Percentiles rank a stretch among this genome's conserved stretches.
phyloP scores from a whole-genome alignment of 2,329 filamentous ascomycete genomes.

The Penicillium expansum region DNA sequence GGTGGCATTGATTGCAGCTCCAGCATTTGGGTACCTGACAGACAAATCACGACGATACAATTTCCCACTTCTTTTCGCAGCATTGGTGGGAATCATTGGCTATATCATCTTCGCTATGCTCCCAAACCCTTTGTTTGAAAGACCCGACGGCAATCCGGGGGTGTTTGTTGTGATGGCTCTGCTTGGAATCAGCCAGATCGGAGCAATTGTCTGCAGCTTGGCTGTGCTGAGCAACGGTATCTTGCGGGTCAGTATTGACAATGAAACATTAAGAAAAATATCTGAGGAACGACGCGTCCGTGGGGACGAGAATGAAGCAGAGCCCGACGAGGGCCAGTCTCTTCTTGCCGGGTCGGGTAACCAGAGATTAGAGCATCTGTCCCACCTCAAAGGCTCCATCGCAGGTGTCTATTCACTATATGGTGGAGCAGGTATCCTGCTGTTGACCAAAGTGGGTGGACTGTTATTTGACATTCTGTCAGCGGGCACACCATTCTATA shows the following conservation, averaged over 20 bases:
- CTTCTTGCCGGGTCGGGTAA: slow-evolving; percentile 26
- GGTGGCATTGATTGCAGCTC: slow-evolving; percentile 78
- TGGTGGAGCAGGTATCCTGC: slow-evolving; percentile 82
- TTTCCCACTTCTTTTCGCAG: slow-evolving; percentile 69
- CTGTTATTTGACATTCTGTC: slow-evolving; percentile 75
- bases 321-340: slow-evolving; percentile 30
- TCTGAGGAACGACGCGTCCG: slow-evolving; percentile 11
- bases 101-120: slow-evolving; percentile 76
- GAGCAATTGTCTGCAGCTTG: slow-evolving; percentile 93
- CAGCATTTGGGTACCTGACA: slow-evolving; percentile 82
- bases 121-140: slow-evolving; percentile 70
- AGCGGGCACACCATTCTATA: slow-evolving; percentile 80
- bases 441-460: slow-evolving; percentile 89
- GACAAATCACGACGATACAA: slow-evolving; percentile 66
- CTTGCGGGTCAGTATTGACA: slow-evolving; percentile 45
- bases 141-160: slow-evolving; percentile 63
- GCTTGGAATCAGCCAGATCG: slow-evolving; percentile 90
- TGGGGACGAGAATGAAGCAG: slow-evolving; percentile 8
- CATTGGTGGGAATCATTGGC: slow-evolving; percentile 71
- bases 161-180: slow-evolving; percentile 76
- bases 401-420: slow-evolving; percentile 91
- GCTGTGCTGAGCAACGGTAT: slow-evolving; percentile 81
- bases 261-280: slow-evolving; percentile 18
- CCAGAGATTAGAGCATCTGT: slow-evolving; percentile 35
- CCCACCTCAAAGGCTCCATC: slow-evolving; percentile 84